Evolutionary conservation across 495 filamentous ascomycete genomes (phyloP), one percentile per base, ranked within the genome.

Genomic region (Hyaloscypha bicolor): DNA sequence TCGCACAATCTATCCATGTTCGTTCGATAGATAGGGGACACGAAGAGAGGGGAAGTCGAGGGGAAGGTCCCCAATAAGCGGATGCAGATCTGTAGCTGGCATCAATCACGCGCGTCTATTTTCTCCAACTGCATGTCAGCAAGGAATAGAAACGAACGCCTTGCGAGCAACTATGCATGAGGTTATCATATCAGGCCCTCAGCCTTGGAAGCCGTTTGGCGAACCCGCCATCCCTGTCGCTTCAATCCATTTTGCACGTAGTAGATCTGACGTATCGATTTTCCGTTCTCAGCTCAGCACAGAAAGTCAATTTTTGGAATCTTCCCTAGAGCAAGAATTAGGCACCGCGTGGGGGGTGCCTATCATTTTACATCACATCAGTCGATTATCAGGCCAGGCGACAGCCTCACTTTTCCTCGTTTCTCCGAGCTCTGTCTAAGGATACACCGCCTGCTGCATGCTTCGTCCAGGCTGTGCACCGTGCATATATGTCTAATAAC

Each of bases 41-140:
- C 22, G 21, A 37, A 60, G 37, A 37, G 56, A 60, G 33, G 56
- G 56, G 56, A 4, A 60, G 12, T n/a, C 19, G 19, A 21, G 32
- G 31, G 56, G 56, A 8, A 39, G 3, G 30, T 12, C 21, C 30
- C 56, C 19, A 37, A 19, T 29, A n/a, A 19, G 6, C 29, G 56
- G 56, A 14, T 4, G 19, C 32, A 37, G 30, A 60, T 60, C 56
- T 60, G 9, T 4, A 30, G 21, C 53, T 3, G 21, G 9, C 53
- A 60, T 33, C 56, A 62, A 35, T 62, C 60, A 62, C 60, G 60
- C 60, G 60, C 60, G 60, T 62, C 60, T 62, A 62, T 25, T 62
- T 62, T 14, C 16, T 48, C 9, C 42, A 48, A 48, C 9, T 48
- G 42, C 61, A 31, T 53, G 42, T 63, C 61, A 63, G 61, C 48